Evolutionary conservation across 2,329 filamentous ascomycete genomes (phyloP).

Genomic region (Malbranchea zuffiana): DNA sequence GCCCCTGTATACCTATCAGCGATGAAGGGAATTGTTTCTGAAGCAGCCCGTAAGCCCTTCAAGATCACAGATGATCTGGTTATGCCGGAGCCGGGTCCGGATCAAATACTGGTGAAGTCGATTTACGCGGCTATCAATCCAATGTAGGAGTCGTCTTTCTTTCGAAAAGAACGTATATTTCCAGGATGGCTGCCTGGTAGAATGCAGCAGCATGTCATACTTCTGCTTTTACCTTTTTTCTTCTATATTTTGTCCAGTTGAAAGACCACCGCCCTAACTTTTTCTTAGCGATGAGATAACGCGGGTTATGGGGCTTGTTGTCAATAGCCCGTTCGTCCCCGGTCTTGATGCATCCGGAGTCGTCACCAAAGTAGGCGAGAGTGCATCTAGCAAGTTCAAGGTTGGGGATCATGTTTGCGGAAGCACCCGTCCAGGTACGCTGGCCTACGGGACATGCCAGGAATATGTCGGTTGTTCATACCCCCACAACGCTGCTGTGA

Average conservation of each 20-base stretch:
- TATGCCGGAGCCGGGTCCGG: constrained; percentile 8
- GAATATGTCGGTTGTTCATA: constrained; percentile 22
- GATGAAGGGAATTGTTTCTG: constrained; percentile 11
- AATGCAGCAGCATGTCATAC: background rate
- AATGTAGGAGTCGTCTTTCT: constrained; percentile 14
- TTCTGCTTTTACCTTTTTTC: background rate
- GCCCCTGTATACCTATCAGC: no score
- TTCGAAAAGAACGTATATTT: constrained; percentile 4
- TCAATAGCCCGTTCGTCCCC: constrained; percentile 21
- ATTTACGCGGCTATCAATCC: constrained; percentile 19
- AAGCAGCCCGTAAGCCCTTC: constrained; percentile 9
- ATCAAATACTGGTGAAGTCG: constrained; percentile 14
- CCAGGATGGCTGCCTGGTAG: constrained; percentile 13
- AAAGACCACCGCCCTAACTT: background rate
- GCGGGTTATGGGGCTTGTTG: constrained; percentile 21
- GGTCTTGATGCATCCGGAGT: constrained; percentile 14
- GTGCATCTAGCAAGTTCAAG: constrained; percentile 5
- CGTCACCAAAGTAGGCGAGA: constrained; percentile 10
- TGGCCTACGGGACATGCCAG: constrained; percentile 27
- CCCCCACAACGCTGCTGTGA: background rate
- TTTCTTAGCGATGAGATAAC: constrained; percentile 20
- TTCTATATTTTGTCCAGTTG: constrained; percentile 4
- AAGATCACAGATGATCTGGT: constrained; percentile 9
- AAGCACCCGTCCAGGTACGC: constrained; percentile 21
- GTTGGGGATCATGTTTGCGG: constrained; percentile 30